Percentiles rank a stretch among this genome's conserved stretches.
phyloP scores from a whole-genome alignment of 1,284 basidiomycete genomes.

The Fomitiporia mediterranea region DNA sequence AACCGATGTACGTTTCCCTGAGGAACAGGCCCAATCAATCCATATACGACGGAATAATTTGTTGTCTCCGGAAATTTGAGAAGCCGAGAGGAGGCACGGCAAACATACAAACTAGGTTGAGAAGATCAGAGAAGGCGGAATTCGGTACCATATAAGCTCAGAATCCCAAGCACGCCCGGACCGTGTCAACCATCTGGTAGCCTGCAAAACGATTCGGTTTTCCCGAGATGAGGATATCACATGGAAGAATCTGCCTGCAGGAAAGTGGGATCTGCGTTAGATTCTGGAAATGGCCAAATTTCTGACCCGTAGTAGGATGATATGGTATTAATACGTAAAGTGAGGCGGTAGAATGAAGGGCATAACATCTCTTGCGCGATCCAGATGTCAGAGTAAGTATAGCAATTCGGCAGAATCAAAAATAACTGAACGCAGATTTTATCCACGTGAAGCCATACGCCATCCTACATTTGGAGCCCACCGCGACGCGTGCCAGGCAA shows the following conservation, averaged over 20 bases:
- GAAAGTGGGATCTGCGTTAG: no score
- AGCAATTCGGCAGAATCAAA: no score
- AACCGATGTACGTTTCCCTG: no score
- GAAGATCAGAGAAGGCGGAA: background rate
- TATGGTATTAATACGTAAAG: no score
- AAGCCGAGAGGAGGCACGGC: background rate
- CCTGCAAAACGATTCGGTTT: background rate
- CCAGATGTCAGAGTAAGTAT: no score
- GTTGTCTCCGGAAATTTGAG: conserved; percentile 1
- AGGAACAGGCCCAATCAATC: no score
- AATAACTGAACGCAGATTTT: no score
- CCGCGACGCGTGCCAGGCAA: background rate
- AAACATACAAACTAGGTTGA: background rate
- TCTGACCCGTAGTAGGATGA: no score
- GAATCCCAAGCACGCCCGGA: background rate
- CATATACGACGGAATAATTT: background rate
- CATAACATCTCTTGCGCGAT: no score
- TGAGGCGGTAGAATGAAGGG: no score
- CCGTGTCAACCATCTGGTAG: background rate
- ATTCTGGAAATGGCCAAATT: no score
- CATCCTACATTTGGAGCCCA: background rate
- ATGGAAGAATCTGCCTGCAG: no score
- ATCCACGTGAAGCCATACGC: background rate
- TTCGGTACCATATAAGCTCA: background rate
- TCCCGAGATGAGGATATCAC: background rate